phyloP scores from a whole-genome alignment of 2,329 filamentous ascomycete genomes.

The Penicillium crustosum region DNA sequence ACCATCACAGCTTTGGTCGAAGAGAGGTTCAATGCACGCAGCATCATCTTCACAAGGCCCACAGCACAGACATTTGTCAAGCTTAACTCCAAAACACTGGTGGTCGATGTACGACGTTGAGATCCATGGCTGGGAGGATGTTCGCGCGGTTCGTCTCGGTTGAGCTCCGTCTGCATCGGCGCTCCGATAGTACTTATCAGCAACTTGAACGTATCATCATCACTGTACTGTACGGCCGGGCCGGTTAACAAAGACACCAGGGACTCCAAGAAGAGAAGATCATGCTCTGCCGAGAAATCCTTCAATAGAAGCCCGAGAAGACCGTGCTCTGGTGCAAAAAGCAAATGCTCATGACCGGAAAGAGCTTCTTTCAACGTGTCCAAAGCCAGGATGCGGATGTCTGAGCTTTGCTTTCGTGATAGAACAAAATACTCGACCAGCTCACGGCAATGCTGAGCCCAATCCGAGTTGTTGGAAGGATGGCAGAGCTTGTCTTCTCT shows the following conservation, averaged over 20 bases:
- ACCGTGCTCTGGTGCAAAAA: constrained; percentile 35
- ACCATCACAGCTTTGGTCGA: constrained; percentile 63
- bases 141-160: constrained; percentile 35
- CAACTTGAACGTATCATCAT: constrained; percentile 35
- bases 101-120: constrained; percentile 33
- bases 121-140: constrained; percentile 39
- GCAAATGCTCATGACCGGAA: constrained; percentile 29
- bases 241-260: constrained; percentile 43
- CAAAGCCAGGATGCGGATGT: constrained; percentile 42
- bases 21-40: constrained; percentile 67
- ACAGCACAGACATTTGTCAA: constrained; percentile 65
- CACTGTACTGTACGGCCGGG: constrained; percentile 28
- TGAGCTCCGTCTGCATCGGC: constrained; percentile 38
- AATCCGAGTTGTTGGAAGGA: constrained; percentile 32
- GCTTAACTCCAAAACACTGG: constrained; percentile 33
- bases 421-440: constrained; percentile 41
- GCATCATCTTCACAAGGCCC: constrained; percentile 73
- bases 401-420: constrained; percentile 38
- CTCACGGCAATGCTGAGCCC: constrained; percentile 36
- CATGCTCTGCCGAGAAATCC: constrained; percentile 39
- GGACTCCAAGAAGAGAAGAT: constrained; percentile 40
- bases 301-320: constrained; percentile 36
- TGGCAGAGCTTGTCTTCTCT: constrained; percentile 36
- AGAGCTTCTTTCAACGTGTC: constrained; percentile 43
- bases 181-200: constrained; percentile 36